Base-by-base conservation (phyloP, 495 filamentous ascomycete genomes). In the Penicillium angulare region DNA sequence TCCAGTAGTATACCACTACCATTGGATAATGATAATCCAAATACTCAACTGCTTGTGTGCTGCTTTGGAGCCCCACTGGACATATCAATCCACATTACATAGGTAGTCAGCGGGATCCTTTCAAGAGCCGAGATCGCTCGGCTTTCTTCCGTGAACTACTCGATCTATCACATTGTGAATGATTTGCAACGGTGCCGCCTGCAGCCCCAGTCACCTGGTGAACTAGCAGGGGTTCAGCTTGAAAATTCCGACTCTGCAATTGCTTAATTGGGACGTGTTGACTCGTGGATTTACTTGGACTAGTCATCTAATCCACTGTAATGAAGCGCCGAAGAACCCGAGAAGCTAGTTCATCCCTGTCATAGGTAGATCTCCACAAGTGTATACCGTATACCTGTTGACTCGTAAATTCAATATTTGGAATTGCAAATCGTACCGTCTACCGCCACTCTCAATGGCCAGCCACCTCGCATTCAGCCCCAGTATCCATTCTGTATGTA, bases 101-200 rank as follows among this genome's bases (percentile, higher is more conserved):
- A 41, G 3, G n/a, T n/a, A n/a, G n/a, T n/a, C n/a, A n/a, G n/a
- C n/a, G n/a, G n/a, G 6, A 26, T 21, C 21, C 38, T 41, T 41
- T 23, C 12, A 34, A 35, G 13, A 24, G 31, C 18, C 18, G 27
- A 12, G 29, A 6, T 7, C 17, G 5, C 45, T 18, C 17, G 17
- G 9, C 16, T 17, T 26, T 41, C 23, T 41, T 9, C 21, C 16
- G 13, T 42, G 29, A 24, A n/a, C 17, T 23, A n/a, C 32, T 39
- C n/a, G 61, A 61, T 61, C 46, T 58, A 58, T 64, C 61, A 52
- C 46, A 52, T 9, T 31, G 8, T 7, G 27, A 31, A 61, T 54
- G 51, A 54, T 58, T 55, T 64, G 32, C 54, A 64, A 64, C 53
- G 60, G 60, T 39, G 43, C 43, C 26, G 34, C 33, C 46, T 49